Evolutionary conservation across 208 protist species (phyloP), one percentile per base, ranked within the genome.

Genomic region (Wallacemonas rigidus): DNA sequence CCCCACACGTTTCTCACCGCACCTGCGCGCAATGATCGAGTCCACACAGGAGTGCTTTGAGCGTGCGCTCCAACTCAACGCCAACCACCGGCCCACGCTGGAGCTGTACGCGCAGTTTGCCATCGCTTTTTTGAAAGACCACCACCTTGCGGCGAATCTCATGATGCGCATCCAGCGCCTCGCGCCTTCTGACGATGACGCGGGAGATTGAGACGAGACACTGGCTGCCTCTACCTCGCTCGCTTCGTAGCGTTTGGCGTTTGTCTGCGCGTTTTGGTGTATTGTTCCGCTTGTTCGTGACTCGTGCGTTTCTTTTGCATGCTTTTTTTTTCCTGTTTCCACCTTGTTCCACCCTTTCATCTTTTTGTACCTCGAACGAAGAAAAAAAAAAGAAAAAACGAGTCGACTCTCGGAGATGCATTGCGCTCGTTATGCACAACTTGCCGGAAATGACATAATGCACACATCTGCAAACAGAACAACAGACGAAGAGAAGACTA

Each of bases 21-120:
- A 76, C 6, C 76, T 92, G 58, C 80, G 82, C 14, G 60, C 71
- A 2, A 62, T 91, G 53, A 63, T 85, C 53, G 79, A 80, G 50
- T 71, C 73, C 2, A 81, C 85, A 7, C 65, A 76, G 53, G 62
- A 86, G 35, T 71, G 74, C 55, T 91, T 91, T 50, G 87, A 92
- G 57, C 64, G 69, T 11, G 64, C 81, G 12, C 14, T 85, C 14
- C 15, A 72, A 15, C 71, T 87, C 50, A 84, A 90, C 43, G 74
- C 80, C 8, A 45, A 54, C 11, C 79, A 92, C 64, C 48, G 64
- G 17, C 39, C 69, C 1, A 84, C 80, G 15, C 67, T 94, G 35
- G 78, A 86, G 68, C 74, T 74, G 53, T 94, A 94, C 65, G 88
- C 82, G 40, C 77, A 82, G 60, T 94, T 94, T 70, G 86, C 87